Evolutionary conservation across 2,329 filamentous ascomycete species (phyloP), one percentile per base, ranked within the genome.

Genomic region (Trematosphaeria pertusa): DNA sequence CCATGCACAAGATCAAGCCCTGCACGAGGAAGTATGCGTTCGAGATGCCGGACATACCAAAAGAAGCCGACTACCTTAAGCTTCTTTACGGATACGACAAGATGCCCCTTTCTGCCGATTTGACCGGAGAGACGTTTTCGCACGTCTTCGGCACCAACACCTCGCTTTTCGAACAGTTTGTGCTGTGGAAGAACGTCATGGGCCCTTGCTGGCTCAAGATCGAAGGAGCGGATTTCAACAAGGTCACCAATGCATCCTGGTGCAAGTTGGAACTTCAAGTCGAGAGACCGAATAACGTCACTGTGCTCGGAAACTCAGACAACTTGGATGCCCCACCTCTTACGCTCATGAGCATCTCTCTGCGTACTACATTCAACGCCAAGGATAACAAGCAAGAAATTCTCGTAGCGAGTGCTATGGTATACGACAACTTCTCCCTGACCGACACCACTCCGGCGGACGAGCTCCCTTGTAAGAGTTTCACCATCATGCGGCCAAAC

Each of bases 181-280:
- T 99, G 15, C 81, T 99, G 4, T 97, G 92, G 89, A 97, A 97
- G 76, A 96, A 96, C 67, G 89, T 99, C 61, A 99, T 97, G 93
- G 94, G 94, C 1, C 94, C 94, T 21, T 97, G 94, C 71, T 99
- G 94, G 94, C 82, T 99, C 35, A 92, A 87, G 67, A 94, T 99
- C 44, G 83, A 91, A 56, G 87, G 88, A 57, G 89, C 89, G 21
- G 87, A 97, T 69, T 97, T 96, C 67, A 81, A 82, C 14, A 80
- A 88, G 5, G 81, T 97, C 58, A 93, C 91, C 72, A 97, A 97
- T 61, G 89, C 91, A 9, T 99, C 94, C 0, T 94, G 95, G 83
- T 97, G 94, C 79, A 97, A 97, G 73, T 84, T 99, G 9, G 94
- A 99, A 73, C 86, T 96, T 37, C 82, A 88, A 60, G 88, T 91